phyloP scores from a whole-genome alignment of 257 asterid genomes.

The Lithospermum erythrorhizon region DNA sequence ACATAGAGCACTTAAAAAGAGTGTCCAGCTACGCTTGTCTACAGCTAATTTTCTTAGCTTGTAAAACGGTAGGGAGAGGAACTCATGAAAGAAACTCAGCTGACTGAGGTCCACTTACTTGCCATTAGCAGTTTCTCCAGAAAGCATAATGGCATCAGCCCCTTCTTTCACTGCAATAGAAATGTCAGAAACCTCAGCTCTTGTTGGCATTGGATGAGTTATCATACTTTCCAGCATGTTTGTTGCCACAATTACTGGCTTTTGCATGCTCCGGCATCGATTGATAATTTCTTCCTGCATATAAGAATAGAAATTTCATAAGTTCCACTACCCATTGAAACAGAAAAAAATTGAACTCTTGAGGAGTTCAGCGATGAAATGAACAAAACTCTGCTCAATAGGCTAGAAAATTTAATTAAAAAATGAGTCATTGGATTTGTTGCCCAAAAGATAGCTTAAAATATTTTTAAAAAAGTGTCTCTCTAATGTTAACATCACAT shows the following conservation, averaged over 20 bases:
- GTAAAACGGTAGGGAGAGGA: not conserved
- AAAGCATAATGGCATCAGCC: slow-evolving; percentile 94
- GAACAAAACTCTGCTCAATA: no score
- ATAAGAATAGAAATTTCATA: not conserved
- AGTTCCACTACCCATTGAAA: not conserved
- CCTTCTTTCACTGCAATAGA: slow-evolving; percentile 97
- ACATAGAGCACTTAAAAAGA: no score
- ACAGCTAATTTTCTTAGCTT: not conserved
- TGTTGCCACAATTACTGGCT: slow-evolving; percentile 96
- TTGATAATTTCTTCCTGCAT: slow-evolving; percentile 73
- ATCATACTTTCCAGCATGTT: slow-evolving; percentile 99
- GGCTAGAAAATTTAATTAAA: no score
- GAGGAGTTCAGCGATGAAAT: no score
- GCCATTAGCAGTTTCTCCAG: slow-evolving; percentile 99
- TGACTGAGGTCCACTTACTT: slow-evolving; percentile 46
- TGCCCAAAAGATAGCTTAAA: not conserved
- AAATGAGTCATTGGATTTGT: not conserved
- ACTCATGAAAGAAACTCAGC: not conserved
- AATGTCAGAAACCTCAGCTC: slow-evolving; percentile 98
- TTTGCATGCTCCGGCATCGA: slow-evolving; percentile 80
- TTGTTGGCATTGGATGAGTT: slow-evolving; percentile 93
- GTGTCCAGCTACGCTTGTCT: not conserved
- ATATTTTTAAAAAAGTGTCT: not conserved
- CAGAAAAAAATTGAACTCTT: no score
- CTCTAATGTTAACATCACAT: not conserved